phyloP scores from a whole-genome alignment of 2,329 filamentous ascomycete species.

The Penicillium rolfsii region DNA sequence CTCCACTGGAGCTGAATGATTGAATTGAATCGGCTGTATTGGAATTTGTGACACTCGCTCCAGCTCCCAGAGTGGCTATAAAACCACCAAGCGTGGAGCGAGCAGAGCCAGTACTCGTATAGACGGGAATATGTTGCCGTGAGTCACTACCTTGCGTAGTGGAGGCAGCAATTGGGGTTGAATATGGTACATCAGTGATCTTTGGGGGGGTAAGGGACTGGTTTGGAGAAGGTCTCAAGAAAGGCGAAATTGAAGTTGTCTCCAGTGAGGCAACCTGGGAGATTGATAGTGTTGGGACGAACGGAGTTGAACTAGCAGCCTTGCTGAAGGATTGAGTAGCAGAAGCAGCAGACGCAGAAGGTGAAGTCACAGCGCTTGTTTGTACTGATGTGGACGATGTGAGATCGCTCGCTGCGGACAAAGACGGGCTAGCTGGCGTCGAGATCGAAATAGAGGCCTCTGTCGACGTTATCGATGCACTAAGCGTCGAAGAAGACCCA shows the following conservation, averaged over 20 bases:
- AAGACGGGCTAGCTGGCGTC: background rate
- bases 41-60: background rate
- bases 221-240: background rate
- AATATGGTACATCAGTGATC: background rate
- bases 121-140: background rate
- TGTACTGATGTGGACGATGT: background rate
- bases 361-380: background rate
- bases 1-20: background rate
- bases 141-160: background rate
- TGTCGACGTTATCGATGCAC: background rate
- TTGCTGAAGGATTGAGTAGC: background rate
- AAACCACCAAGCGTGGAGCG: background rate
- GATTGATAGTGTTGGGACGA: background rate
- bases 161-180: background rate
- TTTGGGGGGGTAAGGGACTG: background rate
- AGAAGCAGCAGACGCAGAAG: background rate
- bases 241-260: background rate
- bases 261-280: background rate
- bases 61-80: conserved; percentile 4
- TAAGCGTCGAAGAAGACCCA: background rate
- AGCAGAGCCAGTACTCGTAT: conserved; percentile 1
- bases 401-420: too few relatives aligned
- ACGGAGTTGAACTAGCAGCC: background rate
- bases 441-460: background rate
- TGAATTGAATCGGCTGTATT: background rate